Evolutionary conservation across 805 yeast genomes (phyloP).

Genomic region (Kazachstania bromeliacearum): DNA sequence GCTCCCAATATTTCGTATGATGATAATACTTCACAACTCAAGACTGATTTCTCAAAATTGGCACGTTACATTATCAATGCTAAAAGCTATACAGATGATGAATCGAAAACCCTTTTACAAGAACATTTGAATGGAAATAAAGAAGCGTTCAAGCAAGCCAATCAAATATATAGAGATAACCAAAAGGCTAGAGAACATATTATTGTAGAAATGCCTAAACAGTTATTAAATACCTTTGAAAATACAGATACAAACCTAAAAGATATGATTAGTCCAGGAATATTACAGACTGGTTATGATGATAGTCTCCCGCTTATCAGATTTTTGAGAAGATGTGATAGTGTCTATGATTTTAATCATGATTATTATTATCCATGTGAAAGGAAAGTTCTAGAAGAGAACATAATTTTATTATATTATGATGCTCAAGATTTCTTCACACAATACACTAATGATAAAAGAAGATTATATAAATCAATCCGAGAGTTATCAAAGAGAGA

Average conservation of each 20-base stretch:
- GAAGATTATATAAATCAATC: conserved; percentile 18
- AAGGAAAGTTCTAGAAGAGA: conserved; percentile 35
- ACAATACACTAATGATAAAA: conserved; percentile 23
- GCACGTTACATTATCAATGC: conserved; percentile 18
- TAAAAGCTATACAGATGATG: conserved; percentile 14
- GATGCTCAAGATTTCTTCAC: conserved; percentile 38
- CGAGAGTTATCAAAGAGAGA: conserved; percentile 18
- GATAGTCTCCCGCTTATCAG: conserved; percentile 35
- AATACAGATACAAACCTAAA: conserved; percentile 17
- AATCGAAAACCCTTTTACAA: conserved; percentile 11
- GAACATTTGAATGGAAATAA: conserved; percentile 4
- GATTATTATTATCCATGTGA: conserved; percentile 50
- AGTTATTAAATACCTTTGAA: conserved; percentile 24
- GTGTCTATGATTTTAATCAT: conserved; percentile 38
- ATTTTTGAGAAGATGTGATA: conserved; percentile 43
- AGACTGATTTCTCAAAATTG: conserved; percentile 3
- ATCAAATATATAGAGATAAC: conserved; percentile 35
- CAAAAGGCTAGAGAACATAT: conserved; percentile 45
- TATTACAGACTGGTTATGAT: conserved; percentile 14
- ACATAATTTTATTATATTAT: conserved; percentile 36
- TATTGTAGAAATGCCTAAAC: conserved; percentile 35
- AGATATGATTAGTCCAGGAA: conserved; percentile 17
- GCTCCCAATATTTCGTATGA: neutral
- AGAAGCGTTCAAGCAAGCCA: conserved; percentile 26
- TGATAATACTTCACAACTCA: neutral